Evolutionary conservation across 164 flowering plant genomes (phyloP).

Genomic region (Nymphaea thermarum): DNA sequence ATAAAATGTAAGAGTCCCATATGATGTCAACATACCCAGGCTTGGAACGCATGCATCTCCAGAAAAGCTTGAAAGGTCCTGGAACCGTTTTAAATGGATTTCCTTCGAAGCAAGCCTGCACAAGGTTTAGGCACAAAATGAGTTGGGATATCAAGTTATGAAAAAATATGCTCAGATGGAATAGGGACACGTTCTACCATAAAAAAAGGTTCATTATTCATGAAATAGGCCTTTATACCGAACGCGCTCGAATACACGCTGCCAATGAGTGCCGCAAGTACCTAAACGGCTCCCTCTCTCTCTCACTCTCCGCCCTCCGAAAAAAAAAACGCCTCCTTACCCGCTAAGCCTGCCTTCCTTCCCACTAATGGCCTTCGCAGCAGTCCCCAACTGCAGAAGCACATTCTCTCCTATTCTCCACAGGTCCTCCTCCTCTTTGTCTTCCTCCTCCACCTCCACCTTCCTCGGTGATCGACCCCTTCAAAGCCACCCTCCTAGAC

Average conservation of each 20-base stretch:
- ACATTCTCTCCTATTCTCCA: not conserved
- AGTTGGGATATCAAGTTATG: not conserved
- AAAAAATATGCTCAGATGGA: no score
- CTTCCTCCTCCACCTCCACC: not conserved
- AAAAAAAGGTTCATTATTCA: no score
- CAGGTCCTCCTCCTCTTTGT: not conserved
- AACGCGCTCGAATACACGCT: no score
- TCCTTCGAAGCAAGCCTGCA: slow-evolving; percentile 94
- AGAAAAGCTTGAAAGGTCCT: slow-evolving; percentile 97
- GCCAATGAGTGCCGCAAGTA: no score
- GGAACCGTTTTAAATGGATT: slow-evolving; percentile 95
- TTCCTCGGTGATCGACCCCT: not conserved
- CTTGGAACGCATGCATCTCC: slow-evolving; percentile 89
- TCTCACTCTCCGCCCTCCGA: no score
- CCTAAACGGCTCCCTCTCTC: no score
- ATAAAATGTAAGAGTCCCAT: not conserved
- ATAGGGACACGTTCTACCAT: no score
- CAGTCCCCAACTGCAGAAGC: not conserved
- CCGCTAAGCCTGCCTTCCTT: no score
- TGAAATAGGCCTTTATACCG: no score
- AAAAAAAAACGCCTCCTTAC: no score
- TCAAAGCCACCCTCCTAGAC: not conserved
- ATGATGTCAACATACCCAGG: slow-evolving; percentile 57
- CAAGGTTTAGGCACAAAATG: not conserved
- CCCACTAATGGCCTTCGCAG: not conserved